Evolutionary conservation across 1,139 yeast genomes (phyloP).

Genomic region (Wickerhamomyces sp.): DNA sequence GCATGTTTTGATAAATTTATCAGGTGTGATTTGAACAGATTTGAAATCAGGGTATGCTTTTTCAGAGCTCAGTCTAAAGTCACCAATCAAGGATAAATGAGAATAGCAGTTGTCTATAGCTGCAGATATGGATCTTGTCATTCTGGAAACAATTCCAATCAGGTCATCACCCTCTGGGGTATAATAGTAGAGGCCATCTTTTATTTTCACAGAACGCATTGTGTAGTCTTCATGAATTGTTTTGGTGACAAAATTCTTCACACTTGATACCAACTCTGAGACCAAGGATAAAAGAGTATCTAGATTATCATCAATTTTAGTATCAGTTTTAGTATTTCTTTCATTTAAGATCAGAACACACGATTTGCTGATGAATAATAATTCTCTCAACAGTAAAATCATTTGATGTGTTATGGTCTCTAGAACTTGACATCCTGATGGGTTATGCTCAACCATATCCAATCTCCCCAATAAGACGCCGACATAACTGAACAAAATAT

Average conservation of each 20-base stretch:
- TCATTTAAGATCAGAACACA: conserved; percentile 29
- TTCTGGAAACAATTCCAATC: conserved; percentile 55
- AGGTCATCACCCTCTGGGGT: conserved; percentile 66
- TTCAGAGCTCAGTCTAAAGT: conserved; percentile 61
- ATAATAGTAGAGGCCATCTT: conserved; percentile 40
- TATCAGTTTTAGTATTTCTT: conserved; percentile 25
- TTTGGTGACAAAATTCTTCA: conserved; percentile 56
- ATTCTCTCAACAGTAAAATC: conserved; percentile 57
- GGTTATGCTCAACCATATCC: conserved; percentile 70
- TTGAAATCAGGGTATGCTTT: conserved; percentile 73
- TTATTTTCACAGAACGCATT: conserved; percentile 7
- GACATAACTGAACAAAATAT: conserved; percentile 63
- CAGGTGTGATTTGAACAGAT: conserved; percentile 53
- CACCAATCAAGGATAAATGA: conserved; percentile 58
- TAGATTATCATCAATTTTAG: conserved; percentile 42
- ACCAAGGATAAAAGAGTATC: conserved; percentile 57
- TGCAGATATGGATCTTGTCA: conserved; percentile 53
- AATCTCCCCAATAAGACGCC: conserved; percentile 69
- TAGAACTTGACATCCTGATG: conserved; percentile 61
- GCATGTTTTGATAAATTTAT: conserved; percentile 56
- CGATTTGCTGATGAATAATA: conserved; percentile 58
- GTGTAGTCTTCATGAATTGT: conserved; percentile 33
- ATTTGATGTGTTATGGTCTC: conserved; percentile 68
- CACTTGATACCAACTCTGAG: conserved; percentile 61
- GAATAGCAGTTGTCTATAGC: conserved; percentile 46